Base-by-base conservation (phyloP, 768 basidiomycete genomes). In the Harrya chromipes region DNA sequence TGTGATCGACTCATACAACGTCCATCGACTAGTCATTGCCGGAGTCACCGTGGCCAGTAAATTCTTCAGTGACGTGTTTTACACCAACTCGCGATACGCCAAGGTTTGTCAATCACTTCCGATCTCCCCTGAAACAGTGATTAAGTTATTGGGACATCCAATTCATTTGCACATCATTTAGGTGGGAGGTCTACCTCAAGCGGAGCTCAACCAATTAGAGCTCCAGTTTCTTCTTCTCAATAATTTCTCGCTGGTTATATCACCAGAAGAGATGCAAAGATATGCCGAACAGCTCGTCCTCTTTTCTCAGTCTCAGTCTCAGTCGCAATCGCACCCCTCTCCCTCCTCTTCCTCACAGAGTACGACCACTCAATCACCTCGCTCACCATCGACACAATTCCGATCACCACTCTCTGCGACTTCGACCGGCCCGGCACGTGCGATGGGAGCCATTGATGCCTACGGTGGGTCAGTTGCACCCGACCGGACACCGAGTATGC, bases 41-140 rank as follows among this genome's bases (percentile, higher is more conserved):
- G 97, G 97, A 10, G 90, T 99, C 40, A 98, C 97, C 3, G 95
- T 99, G n/a, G 95, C 95, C 20, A 93, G 90, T 74, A 99, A 99
- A 70, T 99, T 98, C 67, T 98, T 98, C 66, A 90, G 86, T 47
- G 97, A 98, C 67, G 93, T 99, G 4, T 99, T 99, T 62, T 98
- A 99, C 70, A 97, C 97, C 14, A 99, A 99, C 61, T 97, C 95
- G 9, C 80, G 95, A 26, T 99, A 99, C 65, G 97, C 97, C 46
- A 99, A 98, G 82, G 93, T 91, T 49, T 23, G 80, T 71, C 39
- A n/a, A 31, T 35, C 2, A 40, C 43, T n/a, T 40, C 27, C 41
- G 4, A 46, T 46, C 47, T 43, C 43, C 37, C 13, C 33, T 40
- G 40, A 31, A 40, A 44, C 56, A 13, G 20, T 41, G 10, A 6